Base-by-base conservation (phyloP, 768 basidiomycete species). In the Exidia glandulosa region DNA sequence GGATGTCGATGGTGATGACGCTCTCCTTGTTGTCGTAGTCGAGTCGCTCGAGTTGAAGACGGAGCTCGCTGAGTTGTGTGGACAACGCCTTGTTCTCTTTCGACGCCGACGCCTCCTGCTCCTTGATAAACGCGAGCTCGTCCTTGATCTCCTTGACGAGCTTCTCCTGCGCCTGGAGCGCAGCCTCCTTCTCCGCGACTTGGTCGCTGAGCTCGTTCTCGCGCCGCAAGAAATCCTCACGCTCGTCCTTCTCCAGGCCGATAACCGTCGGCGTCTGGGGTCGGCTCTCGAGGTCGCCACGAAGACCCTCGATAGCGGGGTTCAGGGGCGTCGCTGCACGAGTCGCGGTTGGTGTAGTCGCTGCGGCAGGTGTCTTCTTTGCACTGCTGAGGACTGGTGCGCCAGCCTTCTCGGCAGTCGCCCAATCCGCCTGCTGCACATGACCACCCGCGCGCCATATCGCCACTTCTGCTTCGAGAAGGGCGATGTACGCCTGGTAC, bases 1-100 rank as follows among this genome's bases (percentile, higher is more conserved):
- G 85, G 64, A 93, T 92, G 67, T 99, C 96, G 59, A 94, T 81
- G 27, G 90, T 91, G 68, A 98, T 96, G 59, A 81, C 74, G 47
- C 90, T 83, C 75, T 98, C 95, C 74, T 97, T 97, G 75, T 90
- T 90, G 70, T 99, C 96, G 67, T 96, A 95, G 66, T 90, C 89
- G 31, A 98, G 78, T 45, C 94, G 79, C 73, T 95, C 94, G 52
- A 95, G 83, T 75, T 94, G 88, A 54, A 97, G 74, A 54, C 92
- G 85, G 37, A 99, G 79, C 65, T 98, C 96, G 69, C 90, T 93
- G 66, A 98, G 79, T 68, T 97, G 94, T 54, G 84, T 84, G 16
- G 93, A 91, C 86, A 97, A 93, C 3, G 83, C 73, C 73, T 96
- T 94, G 78, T 95, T 94, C 74, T 98, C 95, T 87, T 87, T 87